Evolutionary conservation across 176 grass and related monocot species (phyloP).

Genomic region (Areca catechu): DNA sequence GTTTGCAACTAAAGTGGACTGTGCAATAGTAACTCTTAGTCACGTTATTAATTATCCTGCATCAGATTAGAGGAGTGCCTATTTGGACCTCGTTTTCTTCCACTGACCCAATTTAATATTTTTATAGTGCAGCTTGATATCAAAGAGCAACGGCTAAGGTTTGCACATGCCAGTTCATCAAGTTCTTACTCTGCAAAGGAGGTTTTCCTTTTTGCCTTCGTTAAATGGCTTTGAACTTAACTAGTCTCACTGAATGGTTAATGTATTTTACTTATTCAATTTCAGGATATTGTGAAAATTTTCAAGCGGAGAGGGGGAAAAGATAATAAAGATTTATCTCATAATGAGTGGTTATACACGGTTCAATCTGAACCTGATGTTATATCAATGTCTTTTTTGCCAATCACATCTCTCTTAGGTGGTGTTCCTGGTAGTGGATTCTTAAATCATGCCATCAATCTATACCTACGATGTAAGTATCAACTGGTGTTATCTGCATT

Average conservation of each 20-base stretch:
- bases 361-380: constrained; percentile 76
- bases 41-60: no score
- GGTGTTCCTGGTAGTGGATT: constrained; percentile 96
- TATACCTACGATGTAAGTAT: constrained; percentile 77
- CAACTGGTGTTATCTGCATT: no score
- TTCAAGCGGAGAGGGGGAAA: constrained; percentile 83
- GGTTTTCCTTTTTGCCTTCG: constrained; percentile 14
- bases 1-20: no score
- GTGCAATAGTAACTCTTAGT: no score
- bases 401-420: constrained; percentile 93
- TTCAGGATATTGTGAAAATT: constrained; percentile 68
- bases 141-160: constrained; percentile 77
- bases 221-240: neutral
- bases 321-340: constrained; percentile 58
- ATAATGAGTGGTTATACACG: constrained; percentile 69
- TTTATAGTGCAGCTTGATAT: constrained; percentile 32
- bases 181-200: constrained; percentile 58
- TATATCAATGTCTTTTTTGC: constrained; percentile 93
- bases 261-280: constrained; percentile 14
- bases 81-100: no score
- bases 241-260: constrained; percentile 8
- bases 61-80: no score
- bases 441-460: constrained; percentile 93
- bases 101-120: no score
- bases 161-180: constrained; percentile 50